A percentile compares a stretch with the other conserved stretches of the same genome.
phyloP scores from a whole-genome alignment of 2,329 filamentous ascomycete species.

The Colletotrichum liriopes region DNA sequence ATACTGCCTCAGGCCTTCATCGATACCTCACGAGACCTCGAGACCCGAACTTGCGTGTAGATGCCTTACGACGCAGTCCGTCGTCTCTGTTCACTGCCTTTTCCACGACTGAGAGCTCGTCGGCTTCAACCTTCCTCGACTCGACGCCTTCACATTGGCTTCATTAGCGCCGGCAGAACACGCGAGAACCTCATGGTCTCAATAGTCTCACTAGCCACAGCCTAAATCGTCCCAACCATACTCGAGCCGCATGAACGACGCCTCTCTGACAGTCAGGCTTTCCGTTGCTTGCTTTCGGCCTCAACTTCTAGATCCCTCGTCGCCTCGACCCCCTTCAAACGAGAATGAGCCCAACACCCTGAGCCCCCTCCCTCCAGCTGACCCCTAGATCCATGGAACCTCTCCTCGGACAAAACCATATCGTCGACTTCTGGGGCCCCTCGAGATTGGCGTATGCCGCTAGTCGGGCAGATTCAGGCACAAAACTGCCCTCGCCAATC shows the following conservation, averaged over 20 bases:
- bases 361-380: not conserved
- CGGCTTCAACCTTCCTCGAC: conserved; percentile 14
- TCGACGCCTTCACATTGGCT: conserved; percentile 18
- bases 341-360: conserved; percentile 6
- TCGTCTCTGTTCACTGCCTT: not conserved
- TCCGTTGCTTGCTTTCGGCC: conserved; percentile 16
- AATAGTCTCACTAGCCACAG: conserved; percentile 23
- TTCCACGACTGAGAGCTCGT: conserved; percentile 36
- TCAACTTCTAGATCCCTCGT: conserved; percentile 7
- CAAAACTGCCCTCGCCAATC: conserved; percentile 38
- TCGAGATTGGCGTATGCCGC: conserved; percentile 41
- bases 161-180: conserved; percentile 22
- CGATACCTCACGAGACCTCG: conserved; percentile 18
- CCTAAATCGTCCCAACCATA: conserved; percentile 30
- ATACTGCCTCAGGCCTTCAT: conserved; percentile 22
- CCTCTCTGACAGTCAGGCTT: conserved; percentile 23
- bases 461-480: conserved; percentile 44
- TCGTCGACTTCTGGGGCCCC: conserved; percentile 13
- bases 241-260: conserved; percentile 26
- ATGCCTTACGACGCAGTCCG: conserved; percentile 37
- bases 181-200: conserved; percentile 8
- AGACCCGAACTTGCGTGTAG: conserved; percentile 23
- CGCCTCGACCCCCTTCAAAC: not conserved
- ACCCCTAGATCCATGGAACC: conserved; percentile 4
- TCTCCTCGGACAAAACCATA: conserved; percentile 31